Evolutionary conservation across 495 filamentous ascomycete species (phyloP), one percentile per base, ranked within the genome.

Genomic region (Hyaloscypha hepaticicola): DNA sequence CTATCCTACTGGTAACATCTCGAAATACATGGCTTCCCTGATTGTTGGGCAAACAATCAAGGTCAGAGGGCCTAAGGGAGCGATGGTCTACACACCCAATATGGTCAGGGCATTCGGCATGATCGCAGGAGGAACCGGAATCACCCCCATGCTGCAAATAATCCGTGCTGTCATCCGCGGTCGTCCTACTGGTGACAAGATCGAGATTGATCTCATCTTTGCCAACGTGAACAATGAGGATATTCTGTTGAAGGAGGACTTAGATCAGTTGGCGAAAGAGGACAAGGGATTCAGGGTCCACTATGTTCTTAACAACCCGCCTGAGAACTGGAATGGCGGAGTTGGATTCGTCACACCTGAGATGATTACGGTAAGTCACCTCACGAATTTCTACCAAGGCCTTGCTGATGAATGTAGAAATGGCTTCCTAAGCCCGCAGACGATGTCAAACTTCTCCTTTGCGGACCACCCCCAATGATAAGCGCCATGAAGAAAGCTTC

Each of bases 141-240:
- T 99, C 77, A 99, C 94, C 27, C 94, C 94, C 45, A 99, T 99
- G 94, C 82, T 97, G 65, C 94, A 99, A 82, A 86, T 99, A 65
- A 87, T 97, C 70, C 85, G 90, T 69, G 95, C 95, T 49, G 92
- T 99, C 65, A 84, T 96, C 66, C 83, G 93, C 71, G 91, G 91
- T 64, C 84, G 93, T 72, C 80, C 88, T 49, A 82, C 88, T 11
- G 90, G 86, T 58, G 93, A 99, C 76, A 86, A 78, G 66, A 98
- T 95, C 61, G 79, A 96, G 83, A 86, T 99, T 16, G 91, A 96
- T 72, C 78, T 99, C 62, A 90, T 99, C 72, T 99, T 97, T 72
- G 95, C 95, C 70, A 99, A 99, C 74, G 94, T 98, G 64, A 94
- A 92, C 71, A 77, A 81, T 49, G 90, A 96, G 72, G 95, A 99